Conservation (phyloP, 73 alveolate species). For the Paramecium caudatum region DNA sequence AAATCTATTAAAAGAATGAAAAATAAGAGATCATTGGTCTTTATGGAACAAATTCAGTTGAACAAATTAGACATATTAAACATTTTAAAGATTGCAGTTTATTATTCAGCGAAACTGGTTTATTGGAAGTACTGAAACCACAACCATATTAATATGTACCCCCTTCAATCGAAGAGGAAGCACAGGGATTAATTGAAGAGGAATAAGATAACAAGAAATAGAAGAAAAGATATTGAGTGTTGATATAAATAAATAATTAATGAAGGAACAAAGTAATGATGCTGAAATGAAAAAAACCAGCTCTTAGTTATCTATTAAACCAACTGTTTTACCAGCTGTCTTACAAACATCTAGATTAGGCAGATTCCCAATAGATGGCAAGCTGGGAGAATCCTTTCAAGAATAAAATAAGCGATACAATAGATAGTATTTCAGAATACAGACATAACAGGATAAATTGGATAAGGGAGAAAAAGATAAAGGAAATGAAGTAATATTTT, state of each 20-base stretch:
- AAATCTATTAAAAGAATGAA: slow-evolving; percentile 3
- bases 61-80: slow-evolving; percentile 7
- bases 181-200: slow-evolving; percentile 13
- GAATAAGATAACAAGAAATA: neutral
- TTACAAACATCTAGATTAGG: neutral
- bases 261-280: too few species aligned
- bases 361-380: slow-evolving; percentile 12
- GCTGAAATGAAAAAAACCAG: too few species aligned
- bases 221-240: slow-evolving; percentile 7
- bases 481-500: neutral
- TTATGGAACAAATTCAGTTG: neutral
- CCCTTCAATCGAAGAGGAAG: slow-evolving; percentile 28
- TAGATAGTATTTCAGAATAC: slow-evolving; percentile 48
- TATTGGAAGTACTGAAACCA: slow-evolving; percentile 28
- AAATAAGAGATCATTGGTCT: slow-evolving; percentile 8
- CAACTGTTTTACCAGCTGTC: neutral
- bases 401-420: slow-evolving; percentile 12
- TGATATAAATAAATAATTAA: too few species aligned
- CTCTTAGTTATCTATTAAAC: neutral
- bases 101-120: slow-evolving; percentile 51
- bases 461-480: slow-evolving; percentile 22
- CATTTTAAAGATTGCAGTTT: neutral
- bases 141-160: neutral
- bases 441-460: neutral
- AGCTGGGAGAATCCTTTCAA: neutral